Percentiles rank a stretch among this genome's conserved stretches.
These are phyloP conservation scores for Monilinia vaccinii-corymbosi DNA, from an alignment of 2,329 filamentous ascomycete genomes.

Conservation along the genomic window DNA sequence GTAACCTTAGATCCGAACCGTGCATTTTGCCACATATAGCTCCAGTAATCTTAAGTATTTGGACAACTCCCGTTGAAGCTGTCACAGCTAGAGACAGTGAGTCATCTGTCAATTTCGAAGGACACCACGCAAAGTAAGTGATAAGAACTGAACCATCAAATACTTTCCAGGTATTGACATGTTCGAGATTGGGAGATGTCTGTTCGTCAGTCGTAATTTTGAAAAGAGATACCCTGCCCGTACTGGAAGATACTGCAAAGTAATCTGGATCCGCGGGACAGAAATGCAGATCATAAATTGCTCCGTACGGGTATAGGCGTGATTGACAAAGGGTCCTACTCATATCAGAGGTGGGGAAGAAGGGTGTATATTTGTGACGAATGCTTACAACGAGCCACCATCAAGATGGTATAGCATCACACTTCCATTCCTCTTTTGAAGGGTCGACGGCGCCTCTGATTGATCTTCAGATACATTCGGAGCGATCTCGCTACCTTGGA, in stretches of 20 bases:
- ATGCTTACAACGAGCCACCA: conserved; percentile 5
- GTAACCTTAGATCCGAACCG: background rate
- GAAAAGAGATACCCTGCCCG: conserved; percentile 60
- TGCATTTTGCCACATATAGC: background rate
- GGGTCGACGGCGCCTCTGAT: conserved; percentile 27
- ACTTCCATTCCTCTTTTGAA: conserved; percentile 64
- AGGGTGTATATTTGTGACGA: background rate
- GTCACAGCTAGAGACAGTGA: conserved; percentile 1
- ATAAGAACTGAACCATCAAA: conserved; percentile 31
- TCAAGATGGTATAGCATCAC: conserved; percentile 37
- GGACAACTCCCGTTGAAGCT: conserved; percentile 7
- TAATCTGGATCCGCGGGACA: conserved; percentile 46
- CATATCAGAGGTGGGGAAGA: conserved; percentile 11
- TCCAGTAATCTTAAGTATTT: conserved; percentile 2
- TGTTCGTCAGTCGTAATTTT: conserved; percentile 31
- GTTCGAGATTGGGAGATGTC: conserved; percentile 25
- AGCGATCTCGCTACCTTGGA: background rate
- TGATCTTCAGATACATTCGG: background rate
- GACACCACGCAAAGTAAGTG: conserved; percentile 18
- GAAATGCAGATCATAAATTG: conserved; percentile 81
- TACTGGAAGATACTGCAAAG: conserved; percentile 71
- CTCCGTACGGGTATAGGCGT: conserved; percentile 51
- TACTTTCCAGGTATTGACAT: conserved; percentile 39
- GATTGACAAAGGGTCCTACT: conserved; percentile 49
- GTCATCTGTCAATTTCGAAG: background rate